A percentile compares a stretch with the other conserved stretches of the same genome.
These are phyloP conservation scores for Hypoxylon lenormandii DNA, from an alignment of 495 filamentous ascomycete genomes.

Conservation along the genomic window DNA sequence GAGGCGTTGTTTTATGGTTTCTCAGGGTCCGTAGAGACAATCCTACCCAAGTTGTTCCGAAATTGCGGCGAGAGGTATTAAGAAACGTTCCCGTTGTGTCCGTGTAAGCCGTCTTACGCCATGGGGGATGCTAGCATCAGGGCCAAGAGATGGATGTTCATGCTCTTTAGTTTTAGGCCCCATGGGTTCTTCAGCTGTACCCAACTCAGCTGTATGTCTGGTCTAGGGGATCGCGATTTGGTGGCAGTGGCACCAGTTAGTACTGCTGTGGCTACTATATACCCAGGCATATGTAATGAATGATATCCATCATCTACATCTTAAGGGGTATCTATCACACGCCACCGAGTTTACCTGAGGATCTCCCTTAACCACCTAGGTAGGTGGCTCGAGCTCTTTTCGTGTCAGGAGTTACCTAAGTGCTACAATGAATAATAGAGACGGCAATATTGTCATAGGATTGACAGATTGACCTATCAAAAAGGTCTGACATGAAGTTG, in stretches of 20 bases:
- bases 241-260: too few species aligned
- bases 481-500: background rate
- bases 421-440: constrained; percentile 9
- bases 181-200: too few species aligned
- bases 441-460: constrained; percentile 12
- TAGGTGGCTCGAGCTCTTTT: constrained; percentile 12
- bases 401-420: constrained; percentile 38
- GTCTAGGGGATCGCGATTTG: too few species aligned
- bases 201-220: too few species aligned
- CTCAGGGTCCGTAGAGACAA: constrained; percentile 45
- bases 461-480: constrained; percentile 25
- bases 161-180: too few species aligned
- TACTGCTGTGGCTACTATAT: background rate
- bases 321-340: background rate
- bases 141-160: too few species aligned
- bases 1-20: constrained; percentile 48
- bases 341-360: background rate
- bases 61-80: background rate
- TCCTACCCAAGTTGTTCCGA: constrained; percentile 32
- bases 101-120: too few species aligned
- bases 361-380: constrained; percentile 26
- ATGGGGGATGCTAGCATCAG: too few species aligned
- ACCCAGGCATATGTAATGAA: background rate
- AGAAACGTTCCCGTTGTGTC: too few species aligned
- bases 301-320: background rate